Percentiles rank a stretch among this genome's conserved stretches.
These are phyloP conservation scores for Aspergillus wentii DNA, from an alignment of 495 filamentous ascomycete species.

Conservation along the genomic window DNA sequence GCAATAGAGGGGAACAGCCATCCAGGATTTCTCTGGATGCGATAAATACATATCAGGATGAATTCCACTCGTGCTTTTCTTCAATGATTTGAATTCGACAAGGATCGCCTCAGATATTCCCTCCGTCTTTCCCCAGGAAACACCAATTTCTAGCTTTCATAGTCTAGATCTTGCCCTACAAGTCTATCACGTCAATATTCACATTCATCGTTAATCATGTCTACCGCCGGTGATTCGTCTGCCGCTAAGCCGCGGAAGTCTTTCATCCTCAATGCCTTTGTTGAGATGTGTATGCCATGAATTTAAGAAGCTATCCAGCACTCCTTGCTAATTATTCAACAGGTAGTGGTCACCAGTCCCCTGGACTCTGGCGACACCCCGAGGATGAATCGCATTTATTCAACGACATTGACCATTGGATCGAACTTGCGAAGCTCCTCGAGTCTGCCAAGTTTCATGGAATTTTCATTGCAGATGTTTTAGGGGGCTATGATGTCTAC, in stretches of 20 bases:
- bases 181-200: too few species aligned
- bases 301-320: too few species aligned
- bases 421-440: conserved; percentile 42
- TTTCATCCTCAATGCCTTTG: conserved; percentile 57
- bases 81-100: too few species aligned
- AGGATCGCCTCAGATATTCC: too few species aligned
- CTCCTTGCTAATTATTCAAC: not conserved
- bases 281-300: conserved; percentile 45
- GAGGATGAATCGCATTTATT: conserved; percentile 48
- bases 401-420: conserved; percentile 50
- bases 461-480: conserved; percentile 53
- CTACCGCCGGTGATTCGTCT: too few species aligned
- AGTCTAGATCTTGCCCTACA: too few species aligned
- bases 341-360: conserved; percentile 51
- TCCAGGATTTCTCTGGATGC: not conserved
- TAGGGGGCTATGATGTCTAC: conserved; percentile 64
- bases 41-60: too few species aligned
- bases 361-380: conserved; percentile 50
- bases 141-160: too few species aligned
- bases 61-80: too few species aligned
- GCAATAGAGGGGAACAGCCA: conserved; percentile 2
- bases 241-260: conserved; percentile 32
- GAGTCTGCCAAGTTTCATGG: conserved; percentile 50
- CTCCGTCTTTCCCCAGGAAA: too few species aligned
- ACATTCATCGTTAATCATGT: too few species aligned